phyloP scores from a whole-genome alignment of 2,329 filamentous ascomycete genomes.

The Sporothrix pallida region DNA sequence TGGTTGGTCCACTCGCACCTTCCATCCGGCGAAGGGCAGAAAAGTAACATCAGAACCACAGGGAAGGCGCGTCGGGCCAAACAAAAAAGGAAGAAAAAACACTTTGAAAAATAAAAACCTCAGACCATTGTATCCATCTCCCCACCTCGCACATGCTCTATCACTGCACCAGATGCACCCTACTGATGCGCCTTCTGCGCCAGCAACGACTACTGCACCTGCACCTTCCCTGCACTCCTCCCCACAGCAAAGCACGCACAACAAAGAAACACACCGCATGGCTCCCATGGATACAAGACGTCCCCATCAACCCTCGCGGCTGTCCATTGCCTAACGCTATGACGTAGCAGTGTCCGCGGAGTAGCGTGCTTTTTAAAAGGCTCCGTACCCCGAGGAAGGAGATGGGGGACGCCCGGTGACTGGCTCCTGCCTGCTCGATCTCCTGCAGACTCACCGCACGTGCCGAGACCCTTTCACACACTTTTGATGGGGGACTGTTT shows the following conservation, averaged over 20 bases:
- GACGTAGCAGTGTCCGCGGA: constrained; percentile 26
- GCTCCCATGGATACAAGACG: background rate
- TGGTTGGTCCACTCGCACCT: constrained; percentile 15
- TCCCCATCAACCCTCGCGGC: background rate
- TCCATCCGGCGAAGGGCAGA: background rate
- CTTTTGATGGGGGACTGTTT: background rate
- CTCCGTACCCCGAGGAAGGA: constrained; percentile 10
- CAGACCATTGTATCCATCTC: constrained; percentile 12
- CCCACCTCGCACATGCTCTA: constrained; percentile 3
- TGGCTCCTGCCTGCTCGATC: background rate
- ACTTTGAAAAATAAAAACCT: background rate
- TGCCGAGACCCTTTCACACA: constrained; percentile 3
- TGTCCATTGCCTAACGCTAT: constrained; percentile 9
- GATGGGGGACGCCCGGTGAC: background rate
- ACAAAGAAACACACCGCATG: background rate
- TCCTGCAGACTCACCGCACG: background rate
- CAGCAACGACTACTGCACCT: background rate
- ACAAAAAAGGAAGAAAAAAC: background rate
- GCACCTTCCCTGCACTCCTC: constrained; percentile 23
- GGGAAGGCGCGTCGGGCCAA: background rate
- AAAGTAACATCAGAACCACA: background rate
- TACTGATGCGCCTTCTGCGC: background rate
- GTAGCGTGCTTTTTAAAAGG: constrained; percentile 17
- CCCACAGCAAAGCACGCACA: constrained; percentile 15
- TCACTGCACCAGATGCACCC: background rate